Evolutionary conservation across 2,329 filamentous ascomycete genomes (phyloP), one percentile per base, ranked within the genome.

Genomic region (Aureobasidium leucospermi): DNA sequence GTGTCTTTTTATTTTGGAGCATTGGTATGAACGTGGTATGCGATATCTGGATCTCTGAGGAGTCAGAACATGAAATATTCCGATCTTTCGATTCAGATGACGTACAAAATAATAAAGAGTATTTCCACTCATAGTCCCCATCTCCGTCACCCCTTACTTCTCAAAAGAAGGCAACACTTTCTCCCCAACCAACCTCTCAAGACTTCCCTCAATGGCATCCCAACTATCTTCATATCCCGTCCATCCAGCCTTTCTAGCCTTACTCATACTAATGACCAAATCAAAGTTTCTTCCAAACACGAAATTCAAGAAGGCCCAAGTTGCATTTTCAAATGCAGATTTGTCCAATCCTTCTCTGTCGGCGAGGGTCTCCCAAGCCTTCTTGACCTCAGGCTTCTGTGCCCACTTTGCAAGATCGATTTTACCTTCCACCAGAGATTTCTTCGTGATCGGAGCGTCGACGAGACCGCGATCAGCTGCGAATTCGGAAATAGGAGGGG

Each of bases 201-300:
- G 11, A n/a, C 28, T 28, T 8, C 4, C 32, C 29, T 43, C 39
- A 13, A 60, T 46, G 38, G 16, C 31, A 7, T 46, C 48, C 58
- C 58, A 60, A 47, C 31, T 55, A 39, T 66, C 73, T n/a, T 62
- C 61, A 58, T 70, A 76, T 0, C 74, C 76, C 1, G 67, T 74
- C 73, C 74, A 80, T 0, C 78, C 77, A 28, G 71, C 65, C 61
- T 72, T 73, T 56, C 78, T 69, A 5, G 77, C 77, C 66, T 79
- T 79, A 51, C 69, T 77, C 73, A 79, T 77, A 57, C 69, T 74
- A 43, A 73, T 64, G 1, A 77, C 72, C 6, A 75, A 48, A 63
- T 74, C 70, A 59, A 71, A 78, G 43, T 73, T 70, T 38, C 77
- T 65, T 0, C 76, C 75, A 28, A 79, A 65, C 2, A 74, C 72